Percentiles rank a stretch among this genome's conserved stretches.
Evolutionary conservation across 106 monocot species (phyloP).

Genomic region (Dendrobium officinale): DNA sequence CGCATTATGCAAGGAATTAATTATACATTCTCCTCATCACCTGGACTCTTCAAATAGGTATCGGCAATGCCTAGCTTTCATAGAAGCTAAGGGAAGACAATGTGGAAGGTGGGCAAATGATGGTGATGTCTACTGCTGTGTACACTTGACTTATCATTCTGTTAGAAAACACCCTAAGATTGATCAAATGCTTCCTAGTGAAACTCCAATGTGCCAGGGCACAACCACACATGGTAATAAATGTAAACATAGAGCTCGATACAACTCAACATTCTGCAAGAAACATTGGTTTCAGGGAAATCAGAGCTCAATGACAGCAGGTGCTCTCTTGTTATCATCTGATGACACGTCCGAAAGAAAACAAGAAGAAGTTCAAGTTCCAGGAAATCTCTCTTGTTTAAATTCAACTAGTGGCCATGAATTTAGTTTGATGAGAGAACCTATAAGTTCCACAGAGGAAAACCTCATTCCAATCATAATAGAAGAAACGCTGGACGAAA

Average conservation of each 20-base stretch:
- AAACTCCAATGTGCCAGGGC: conserved; percentile 75
- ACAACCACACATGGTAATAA: conserved; percentile 75
- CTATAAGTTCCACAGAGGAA: conserved; percentile 17
- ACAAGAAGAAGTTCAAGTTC: conserved; percentile 10
- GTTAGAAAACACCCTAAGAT: conserved; percentile 22
- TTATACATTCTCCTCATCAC: conserved; percentile 9
- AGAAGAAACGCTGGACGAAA: conserved; percentile 44
- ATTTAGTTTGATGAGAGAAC: conserved; percentile 8
- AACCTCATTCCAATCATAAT: conserved; percentile 26
- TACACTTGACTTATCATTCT: conserved; percentile 48
- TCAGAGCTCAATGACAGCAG: conserved; percentile 8
- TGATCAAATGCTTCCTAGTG: conserved; percentile 28
- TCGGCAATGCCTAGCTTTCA: conserved; percentile 67
- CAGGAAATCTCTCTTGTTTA: conserved; percentile 21
- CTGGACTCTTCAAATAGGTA: conserved; percentile 19
- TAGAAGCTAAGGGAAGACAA: conserved; percentile 76
- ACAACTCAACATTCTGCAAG: conserved; percentile 80
- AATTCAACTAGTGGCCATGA: conserved; percentile 16
- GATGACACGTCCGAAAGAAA: conserved; percentile 23
- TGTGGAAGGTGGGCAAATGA: conserved; percentile 98
- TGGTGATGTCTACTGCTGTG: conserved; percentile 84
- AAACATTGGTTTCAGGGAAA: conserved; percentile 49
- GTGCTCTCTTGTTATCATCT: conserved; percentile 12
- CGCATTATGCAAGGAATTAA: conserved; percentile 5
- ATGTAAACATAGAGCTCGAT: conserved; percentile 86